phyloP scores from a whole-genome alignment of 164 flowering plant species.

The Annona squamosa region DNA sequence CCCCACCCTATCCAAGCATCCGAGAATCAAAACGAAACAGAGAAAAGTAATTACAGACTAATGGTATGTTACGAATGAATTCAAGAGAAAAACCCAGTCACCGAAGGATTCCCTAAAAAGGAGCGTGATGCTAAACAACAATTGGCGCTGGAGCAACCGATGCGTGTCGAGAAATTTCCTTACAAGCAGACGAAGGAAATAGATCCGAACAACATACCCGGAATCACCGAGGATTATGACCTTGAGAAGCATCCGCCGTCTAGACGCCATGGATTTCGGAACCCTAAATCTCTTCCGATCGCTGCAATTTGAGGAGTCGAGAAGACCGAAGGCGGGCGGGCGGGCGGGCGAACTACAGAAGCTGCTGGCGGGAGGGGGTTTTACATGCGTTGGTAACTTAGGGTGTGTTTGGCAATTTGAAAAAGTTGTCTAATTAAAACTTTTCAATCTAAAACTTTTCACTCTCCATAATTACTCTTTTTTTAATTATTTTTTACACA shows the following conservation, averaged over 20 bases:
- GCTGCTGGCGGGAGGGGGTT: too few relatives aligned
- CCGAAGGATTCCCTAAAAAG: neutral
- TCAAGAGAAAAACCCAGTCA: neutral
- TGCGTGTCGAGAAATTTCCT: neutral
- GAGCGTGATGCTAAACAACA: neutral
- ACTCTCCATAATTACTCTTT: too few relatives aligned
- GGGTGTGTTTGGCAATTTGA: too few relatives aligned
- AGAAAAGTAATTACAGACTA: neutral
- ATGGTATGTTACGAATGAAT: neutral
- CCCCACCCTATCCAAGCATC: constrained; percentile 48
- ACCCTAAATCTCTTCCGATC: neutral
- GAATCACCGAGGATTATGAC: constrained; percentile 69
- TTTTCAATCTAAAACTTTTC: too few relatives aligned
- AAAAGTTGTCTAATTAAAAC: too few relatives aligned
- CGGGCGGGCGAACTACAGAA: too few relatives aligned
- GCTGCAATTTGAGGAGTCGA: too few relatives aligned
- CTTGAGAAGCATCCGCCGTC: constrained; percentile 59
- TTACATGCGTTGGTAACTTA: too few relatives aligned
- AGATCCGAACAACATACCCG: constrained; percentile 27
- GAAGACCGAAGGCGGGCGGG: too few relatives aligned
- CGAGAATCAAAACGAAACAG: constrained; percentile 1
- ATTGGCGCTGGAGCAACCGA: neutral
- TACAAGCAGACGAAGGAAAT: neutral
- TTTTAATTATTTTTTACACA: too few relatives aligned
- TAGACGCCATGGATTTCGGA: constrained; percentile 37